These are phyloP conservation scores for Drosera spatulata DNA, from an alignment of 179 eudicot species.

Conservation along the genomic window DNA sequence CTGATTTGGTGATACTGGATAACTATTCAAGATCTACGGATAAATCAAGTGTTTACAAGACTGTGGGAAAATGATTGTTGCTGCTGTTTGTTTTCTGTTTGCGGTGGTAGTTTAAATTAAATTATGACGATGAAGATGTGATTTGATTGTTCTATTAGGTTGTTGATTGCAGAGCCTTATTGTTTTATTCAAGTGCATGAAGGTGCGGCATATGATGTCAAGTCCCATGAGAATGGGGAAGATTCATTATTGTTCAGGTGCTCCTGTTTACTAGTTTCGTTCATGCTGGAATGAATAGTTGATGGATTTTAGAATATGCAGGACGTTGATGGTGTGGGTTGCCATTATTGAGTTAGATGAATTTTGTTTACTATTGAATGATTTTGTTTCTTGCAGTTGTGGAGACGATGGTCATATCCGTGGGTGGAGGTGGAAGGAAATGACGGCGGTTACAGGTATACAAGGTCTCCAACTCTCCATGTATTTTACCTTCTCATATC, in stretches of 20 bases:
- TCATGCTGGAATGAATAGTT: neutral
- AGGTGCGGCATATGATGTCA: slow-evolving; percentile 95
- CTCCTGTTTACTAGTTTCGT: slow-evolving; percentile 5
- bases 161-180: slow-evolving; percentile 48
- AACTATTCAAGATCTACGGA: too few relatives aligned
- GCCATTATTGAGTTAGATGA: neutral
- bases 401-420: slow-evolving; percentile 94
- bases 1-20: too few relatives aligned
- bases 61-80: too few relatives aligned
- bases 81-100: too few relatives aligned
- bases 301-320: neutral
- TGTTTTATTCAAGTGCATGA: slow-evolving; percentile 65
- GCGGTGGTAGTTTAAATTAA: too few relatives aligned
- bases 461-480: slow-evolving; percentile 26
- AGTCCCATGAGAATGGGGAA: slow-evolving; percentile 48
- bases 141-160: slow-evolving; percentile 6
- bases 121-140: too few relatives aligned
- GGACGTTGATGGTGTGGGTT: neutral
- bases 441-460: slow-evolving; percentile 19
- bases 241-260: slow-evolving; percentile 74
- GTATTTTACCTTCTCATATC: slow-evolving; percentile 1
- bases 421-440: slow-evolving; percentile 93
- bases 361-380: neutral
- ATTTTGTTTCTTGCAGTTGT: slow-evolving; percentile 41
- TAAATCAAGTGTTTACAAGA: too few relatives aligned